Conservation (phyloP, 768 basidiomycete genomes). For the Serendipita indica region DNA sequence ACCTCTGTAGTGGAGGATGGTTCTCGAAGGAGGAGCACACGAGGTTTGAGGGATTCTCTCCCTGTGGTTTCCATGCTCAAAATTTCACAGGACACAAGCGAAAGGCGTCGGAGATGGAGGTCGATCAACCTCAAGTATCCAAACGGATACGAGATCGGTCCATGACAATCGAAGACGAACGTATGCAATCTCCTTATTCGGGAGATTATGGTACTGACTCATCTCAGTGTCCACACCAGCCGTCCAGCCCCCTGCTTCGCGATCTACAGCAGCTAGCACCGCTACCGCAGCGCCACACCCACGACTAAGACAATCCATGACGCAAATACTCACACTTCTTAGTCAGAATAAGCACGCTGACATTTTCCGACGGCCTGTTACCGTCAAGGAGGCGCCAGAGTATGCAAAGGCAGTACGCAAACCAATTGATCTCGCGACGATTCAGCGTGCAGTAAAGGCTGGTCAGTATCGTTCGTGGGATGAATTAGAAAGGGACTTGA, state of each 20-base stretch:
- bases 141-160: neutral
- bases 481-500: slow-evolving; percentile 3
- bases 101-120: slow-evolving; percentile 6
- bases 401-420: neutral
- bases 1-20: neutral
- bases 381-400: neutral
- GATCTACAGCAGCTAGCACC: neutral
- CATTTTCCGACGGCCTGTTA: neutral
- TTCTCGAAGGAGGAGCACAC: neutral
- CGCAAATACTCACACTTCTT: neutral
- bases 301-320: neutral
- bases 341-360: neutral
- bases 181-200: neutral
- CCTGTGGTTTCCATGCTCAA: neutral
- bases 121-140: neutral
- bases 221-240: neutral
- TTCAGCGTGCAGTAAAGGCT: neutral
- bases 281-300: neutral
- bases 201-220: neutral
- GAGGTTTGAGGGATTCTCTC: neutral
- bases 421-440: neutral
- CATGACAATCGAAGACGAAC: slow-evolving; percentile 5
- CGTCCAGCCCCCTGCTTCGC: neutral
- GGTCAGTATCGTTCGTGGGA: neutral
- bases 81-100: slow-evolving; percentile 6